phyloP scores from a whole-genome alignment of 495 filamentous ascomycete genomes.

The Xylaria grammica region DNA sequence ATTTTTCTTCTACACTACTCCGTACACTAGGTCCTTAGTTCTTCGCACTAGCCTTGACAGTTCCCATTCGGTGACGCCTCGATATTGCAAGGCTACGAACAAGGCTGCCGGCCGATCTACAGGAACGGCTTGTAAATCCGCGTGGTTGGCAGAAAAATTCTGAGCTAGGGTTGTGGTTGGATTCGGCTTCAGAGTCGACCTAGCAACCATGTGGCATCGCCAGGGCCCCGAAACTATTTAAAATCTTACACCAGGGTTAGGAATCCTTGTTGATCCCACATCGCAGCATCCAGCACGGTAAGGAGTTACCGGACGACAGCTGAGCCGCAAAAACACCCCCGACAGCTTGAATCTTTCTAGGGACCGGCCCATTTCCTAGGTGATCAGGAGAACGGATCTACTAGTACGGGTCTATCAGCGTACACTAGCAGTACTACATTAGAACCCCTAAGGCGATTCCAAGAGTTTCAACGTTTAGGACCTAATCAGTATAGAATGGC shows the following conservation, averaged over 20 bases:
- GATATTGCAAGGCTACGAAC: background rate
- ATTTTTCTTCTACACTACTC: background rate
- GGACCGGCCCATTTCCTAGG: background rate
- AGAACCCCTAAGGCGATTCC: background rate
- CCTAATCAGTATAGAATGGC: too few relatives aligned
- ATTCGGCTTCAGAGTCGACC: slow-evolving; percentile 12
- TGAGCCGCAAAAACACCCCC: slow-evolving; percentile 7
- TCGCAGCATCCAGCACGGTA: background rate
- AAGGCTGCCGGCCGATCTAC: too few relatives aligned
- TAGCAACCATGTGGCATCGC: slow-evolving; percentile 15
- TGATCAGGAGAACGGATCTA: too few relatives aligned
- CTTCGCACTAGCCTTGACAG: too few relatives aligned
- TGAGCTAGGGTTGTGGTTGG: slow-evolving; percentile 4
- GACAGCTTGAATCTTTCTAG: background rate
- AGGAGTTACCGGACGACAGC: background rate
- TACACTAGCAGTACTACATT: too few relatives aligned
- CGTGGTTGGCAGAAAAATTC: slow-evolving; percentile 2
- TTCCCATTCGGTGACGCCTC: background rate
- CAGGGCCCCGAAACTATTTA: background rate
- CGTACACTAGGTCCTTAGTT: background rate
- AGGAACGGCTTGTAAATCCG: background rate
- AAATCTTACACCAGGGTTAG: background rate
- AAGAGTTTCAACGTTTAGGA: background rate
- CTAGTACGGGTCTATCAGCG: too few relatives aligned
- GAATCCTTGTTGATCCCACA: slow-evolving; percentile 11